Percentiles rank a stretch among this genome's conserved stretches.
These are phyloP conservation scores for Elsinoe arachidis DNA, from an alignment of 2,329 filamentous ascomycete species.

Conservation along the genomic window DNA sequence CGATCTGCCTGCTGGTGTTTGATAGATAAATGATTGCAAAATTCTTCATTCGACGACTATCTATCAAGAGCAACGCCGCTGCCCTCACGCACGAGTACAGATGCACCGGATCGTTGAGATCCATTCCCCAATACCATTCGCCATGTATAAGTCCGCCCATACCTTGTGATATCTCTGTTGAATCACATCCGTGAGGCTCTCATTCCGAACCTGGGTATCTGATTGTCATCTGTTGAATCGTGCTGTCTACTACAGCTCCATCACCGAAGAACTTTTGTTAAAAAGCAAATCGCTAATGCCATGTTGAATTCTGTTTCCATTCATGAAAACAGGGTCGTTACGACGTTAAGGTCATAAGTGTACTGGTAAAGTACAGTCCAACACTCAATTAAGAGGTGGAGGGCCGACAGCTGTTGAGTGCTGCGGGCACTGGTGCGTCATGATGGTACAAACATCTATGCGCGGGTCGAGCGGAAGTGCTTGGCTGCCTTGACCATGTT, in stretches of 20 bases:
- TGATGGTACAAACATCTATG: slow-evolving; percentile 42
- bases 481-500: slow-evolving; percentile 99
- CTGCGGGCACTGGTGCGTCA: slow-evolving; percentile 3
- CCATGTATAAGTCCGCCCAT: slow-evolving; percentile 8
- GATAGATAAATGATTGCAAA: neutral
- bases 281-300: slow-evolving; percentile 11
- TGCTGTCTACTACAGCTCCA: slow-evolving; percentile 2
- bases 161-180: neutral
- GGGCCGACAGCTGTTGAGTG: slow-evolving; percentile 16
- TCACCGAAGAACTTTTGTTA: slow-evolving; percentile 10
- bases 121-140: neutral
- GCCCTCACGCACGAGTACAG: neutral
- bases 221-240: slow-evolving; percentile 8
- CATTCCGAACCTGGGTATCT: slow-evolving; percentile 3
- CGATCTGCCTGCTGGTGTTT: neutral
- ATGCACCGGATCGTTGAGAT: slow-evolving; percentile 12
- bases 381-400: slow-evolving; percentile 19
- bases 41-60: slow-evolving; percentile 3
- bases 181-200: slow-evolving; percentile 4
- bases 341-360: slow-evolving; percentile 15
- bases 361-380: slow-evolving; percentile 13
- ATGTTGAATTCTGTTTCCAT: slow-evolving; percentile 15
- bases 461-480: slow-evolving; percentile 83
- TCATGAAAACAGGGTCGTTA: slow-evolving; percentile 11
- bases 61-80: slow-evolving; percentile 8